Conservation (phyloP, 2,329 filamentous ascomycete species). For the Cladosporium sp. region DNA sequence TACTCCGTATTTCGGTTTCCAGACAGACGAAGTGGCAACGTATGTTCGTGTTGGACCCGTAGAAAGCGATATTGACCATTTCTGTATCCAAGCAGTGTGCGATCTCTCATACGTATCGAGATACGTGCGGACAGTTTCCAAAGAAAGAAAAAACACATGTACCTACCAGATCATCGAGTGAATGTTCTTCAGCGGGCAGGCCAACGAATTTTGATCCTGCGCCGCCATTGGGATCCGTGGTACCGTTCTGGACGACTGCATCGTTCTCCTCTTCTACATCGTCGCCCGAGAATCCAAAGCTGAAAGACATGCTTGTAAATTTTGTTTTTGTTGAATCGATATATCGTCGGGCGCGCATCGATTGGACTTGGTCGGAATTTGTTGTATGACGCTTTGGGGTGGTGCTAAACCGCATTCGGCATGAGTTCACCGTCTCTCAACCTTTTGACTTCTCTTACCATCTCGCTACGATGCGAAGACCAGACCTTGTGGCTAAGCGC, state of each 20-base stretch:
- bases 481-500: no score
- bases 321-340: neutral
- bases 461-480: no score
- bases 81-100: no score
- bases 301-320: conserved; percentile 39
- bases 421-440: no score
- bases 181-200: conserved; percentile 31
- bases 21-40: neutral
- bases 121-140: no score
- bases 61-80: no score
- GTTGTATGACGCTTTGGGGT: neutral
- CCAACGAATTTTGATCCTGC: neutral
- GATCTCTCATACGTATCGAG: no score
- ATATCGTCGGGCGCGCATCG: neutral
- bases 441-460: no score
- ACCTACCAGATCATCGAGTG: conserved; percentile 47
- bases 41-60: no score
- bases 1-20: no score
- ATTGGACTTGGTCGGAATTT: neutral
- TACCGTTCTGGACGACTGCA: conserved; percentile 14
- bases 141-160: neutral
- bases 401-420: neutral
- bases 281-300: conserved; percentile 57
- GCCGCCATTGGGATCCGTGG: neutral
- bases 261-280: conserved; percentile 50